Evolutionary conservation across 306 rosid genomes (phyloP), one percentile per base, ranked within the genome.

Genomic region (Cucumis cinereus): DNA sequence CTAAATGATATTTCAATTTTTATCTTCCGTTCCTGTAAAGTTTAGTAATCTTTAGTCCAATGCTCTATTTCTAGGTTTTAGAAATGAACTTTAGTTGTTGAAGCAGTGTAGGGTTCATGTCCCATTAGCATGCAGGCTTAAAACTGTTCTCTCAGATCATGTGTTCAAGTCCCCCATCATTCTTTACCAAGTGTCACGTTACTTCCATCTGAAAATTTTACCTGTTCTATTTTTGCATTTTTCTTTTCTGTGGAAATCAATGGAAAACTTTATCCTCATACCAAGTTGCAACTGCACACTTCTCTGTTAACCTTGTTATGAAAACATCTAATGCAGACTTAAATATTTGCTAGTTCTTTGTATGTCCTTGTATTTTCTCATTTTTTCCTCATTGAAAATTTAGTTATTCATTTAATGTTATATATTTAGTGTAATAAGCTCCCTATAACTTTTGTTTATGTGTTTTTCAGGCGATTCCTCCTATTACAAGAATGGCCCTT

Each of bases 401-500:
- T 45, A 16, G 16, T 13, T 45, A 45, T 45, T 45, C 52, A 12
- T 45, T 45, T 45, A 11, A 43, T 43, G 35, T 4, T 69, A 69
- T 47, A 41, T 49, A 40, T 41, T 68, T 33, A 24, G 13, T 16
- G 15, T 23, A 71, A 71, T 71, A 16, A 33, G 76, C 76, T 72
- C 38, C 41, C 28, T 70, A 2, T 82, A 71, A 78, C 75, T 54
- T 75, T 45, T 78, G 72, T 68, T 49, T 61, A 72, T 72, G 54
- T 83, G 71, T 82, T 85, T n/a, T 82, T 66, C 78, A 95, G 99
- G 98, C 96, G 28, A 95, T 95, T 82, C 99, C 99, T 85, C 99
- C 99, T 56, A 75, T 95, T 79, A 95, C 93, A 5, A 86, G 99
- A 77, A 90, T 92, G 97, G 99, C 99, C 71, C 98, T 95, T 77